Percentiles rank a stretch among this genome's conserved stretches.
Evolutionary conservation across 805 yeast species (phyloP).

Genomic region (Myxozyma vanderwaltii): DNA sequence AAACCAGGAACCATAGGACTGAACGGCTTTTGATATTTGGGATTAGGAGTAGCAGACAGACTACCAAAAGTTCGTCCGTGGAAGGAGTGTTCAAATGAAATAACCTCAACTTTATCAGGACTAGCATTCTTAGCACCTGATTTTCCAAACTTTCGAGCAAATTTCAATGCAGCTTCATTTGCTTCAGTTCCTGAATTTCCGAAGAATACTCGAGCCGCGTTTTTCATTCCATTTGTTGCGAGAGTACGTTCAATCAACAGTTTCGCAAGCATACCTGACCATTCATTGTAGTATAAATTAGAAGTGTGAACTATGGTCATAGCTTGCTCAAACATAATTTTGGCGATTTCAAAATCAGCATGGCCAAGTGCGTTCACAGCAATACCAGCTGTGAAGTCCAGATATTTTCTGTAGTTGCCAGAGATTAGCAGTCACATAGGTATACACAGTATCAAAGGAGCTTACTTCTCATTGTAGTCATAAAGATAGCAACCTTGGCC

Average conservation of each 20-base stretch:
- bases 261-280: constrained; percentile 77
- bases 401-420: constrained; percentile 51
- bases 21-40: constrained; percentile 90
- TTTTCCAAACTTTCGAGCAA: constrained; percentile 80
- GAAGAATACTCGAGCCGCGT: constrained; percentile 70
- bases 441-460: no score
- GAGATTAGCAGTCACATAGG: neutral
- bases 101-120: constrained; percentile 63
- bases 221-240: constrained; percentile 73
- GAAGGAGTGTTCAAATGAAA: constrained; percentile 86
- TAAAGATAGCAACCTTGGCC: constrained; percentile 81
- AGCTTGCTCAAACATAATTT: constrained; percentile 73
- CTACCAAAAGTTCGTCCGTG: constrained; percentile 97
- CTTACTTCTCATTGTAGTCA: constrained; percentile 67
- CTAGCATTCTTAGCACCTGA: constrained; percentile 24
- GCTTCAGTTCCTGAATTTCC: constrained; percentile 79
- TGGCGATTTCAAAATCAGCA: constrained; percentile 70
- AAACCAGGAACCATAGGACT: constrained; percentile 92
- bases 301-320: constrained; percentile 76
- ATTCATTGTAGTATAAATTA: constrained; percentile 79
- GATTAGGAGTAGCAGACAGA: constrained; percentile 85
- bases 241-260: constrained; percentile 70
- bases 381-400: constrained; percentile 94
- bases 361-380: constrained; percentile 97
- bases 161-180: constrained; percentile 76